A percentile compares a stretch with the other conserved stretches of the same genome.
phyloP scores from a whole-genome alignment of 1,284 basidiomycete species.

The Ustilago nuda region DNA sequence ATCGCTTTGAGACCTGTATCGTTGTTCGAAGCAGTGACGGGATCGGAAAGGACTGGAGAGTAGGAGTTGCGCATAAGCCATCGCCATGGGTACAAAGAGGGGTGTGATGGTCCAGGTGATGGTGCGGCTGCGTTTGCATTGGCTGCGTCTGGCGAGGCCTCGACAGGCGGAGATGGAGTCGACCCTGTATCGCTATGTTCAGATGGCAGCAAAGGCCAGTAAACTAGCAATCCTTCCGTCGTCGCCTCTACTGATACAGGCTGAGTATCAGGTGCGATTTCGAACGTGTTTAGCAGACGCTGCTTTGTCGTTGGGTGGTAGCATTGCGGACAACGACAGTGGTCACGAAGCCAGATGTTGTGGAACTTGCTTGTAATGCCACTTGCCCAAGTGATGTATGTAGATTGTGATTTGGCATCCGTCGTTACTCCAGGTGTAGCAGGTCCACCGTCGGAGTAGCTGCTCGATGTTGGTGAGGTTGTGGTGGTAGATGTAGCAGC shows the following conservation, averaged over 20 bases:
- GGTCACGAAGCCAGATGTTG: conserved; percentile 81
- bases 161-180: not conserved
- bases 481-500: conserved; percentile 12
- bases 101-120: conserved; percentile 71
- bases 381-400: conserved; percentile 49
- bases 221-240: conserved; percentile 77
- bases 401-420: conserved; percentile 26
- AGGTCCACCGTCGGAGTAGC: conserved; percentile 28
- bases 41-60: conserved; percentile 73
- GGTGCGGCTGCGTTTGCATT: not conserved
- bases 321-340: conserved; percentile 88
- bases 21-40: conserved; percentile 73
- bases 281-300: conserved; percentile 84
- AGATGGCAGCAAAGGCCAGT: conserved; percentile 69
- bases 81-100: conserved; percentile 85
- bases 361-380: conserved; percentile 70
- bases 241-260: conserved; percentile 76
- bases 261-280: conserved; percentile 82
- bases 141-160: conserved; percentile 8
- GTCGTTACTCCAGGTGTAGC: conserved; percentile 32
- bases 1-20: conserved; percentile 33
- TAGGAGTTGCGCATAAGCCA: conserved; percentile 83
- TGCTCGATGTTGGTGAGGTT: conserved; percentile 15
- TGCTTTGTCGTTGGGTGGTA: conserved; percentile 92
- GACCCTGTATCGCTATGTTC: conserved; percentile 18